Evolutionary conservation across 108 stramenopile genomes (phyloP).

Genomic region (Nitzschia sp.): DNA sequence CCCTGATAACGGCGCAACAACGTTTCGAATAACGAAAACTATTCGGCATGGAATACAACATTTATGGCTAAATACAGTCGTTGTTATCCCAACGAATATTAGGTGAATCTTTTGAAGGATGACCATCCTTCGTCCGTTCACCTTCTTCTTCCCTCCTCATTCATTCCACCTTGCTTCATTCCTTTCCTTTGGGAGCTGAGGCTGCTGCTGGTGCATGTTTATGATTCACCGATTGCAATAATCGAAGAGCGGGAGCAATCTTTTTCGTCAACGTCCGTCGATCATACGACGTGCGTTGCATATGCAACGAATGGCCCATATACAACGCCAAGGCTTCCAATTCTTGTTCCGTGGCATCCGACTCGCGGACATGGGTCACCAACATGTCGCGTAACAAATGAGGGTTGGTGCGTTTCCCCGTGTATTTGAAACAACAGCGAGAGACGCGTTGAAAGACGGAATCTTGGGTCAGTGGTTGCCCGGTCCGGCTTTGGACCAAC

Average conservation of each 20-base stretch:
- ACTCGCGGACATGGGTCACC: slow-evolving; percentile 80
- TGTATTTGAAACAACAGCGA: slow-evolving; percentile 69
- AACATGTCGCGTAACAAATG: slow-evolving; percentile 83
- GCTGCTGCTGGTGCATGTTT: too few relatives aligned
- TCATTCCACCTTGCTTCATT: too few relatives aligned
- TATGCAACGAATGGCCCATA: slow-evolving; percentile 83
- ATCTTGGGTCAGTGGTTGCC: slow-evolving; percentile 71
- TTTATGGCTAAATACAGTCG: too few relatives aligned
- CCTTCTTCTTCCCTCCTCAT: too few relatives aligned
- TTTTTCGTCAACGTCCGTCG: slow-evolving; percentile 74
- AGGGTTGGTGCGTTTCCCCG: slow-evolving; percentile 79
- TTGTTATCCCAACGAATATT: too few relatives aligned
- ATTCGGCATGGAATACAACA: too few relatives aligned
- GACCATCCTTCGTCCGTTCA: too few relatives aligned
- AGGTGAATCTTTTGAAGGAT: too few relatives aligned
- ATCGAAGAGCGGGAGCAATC: slow-evolving; percentile 73
- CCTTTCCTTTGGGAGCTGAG: too few relatives aligned
- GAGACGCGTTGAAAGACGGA: slow-evolving; percentile 72
- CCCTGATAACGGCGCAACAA: too few relatives aligned
- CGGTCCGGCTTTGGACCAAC: slow-evolving; percentile 73
- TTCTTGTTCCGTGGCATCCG: slow-evolving; percentile 79
- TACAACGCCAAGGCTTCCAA: slow-evolving; percentile 81
- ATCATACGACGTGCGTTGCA: slow-evolving; percentile 87
- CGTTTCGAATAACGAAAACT: too few relatives aligned
- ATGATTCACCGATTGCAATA: slow-evolving; percentile 58